Conservation (phyloP, 495 filamentous ascomycete species). For the Neurospora tetraspora region DNA sequence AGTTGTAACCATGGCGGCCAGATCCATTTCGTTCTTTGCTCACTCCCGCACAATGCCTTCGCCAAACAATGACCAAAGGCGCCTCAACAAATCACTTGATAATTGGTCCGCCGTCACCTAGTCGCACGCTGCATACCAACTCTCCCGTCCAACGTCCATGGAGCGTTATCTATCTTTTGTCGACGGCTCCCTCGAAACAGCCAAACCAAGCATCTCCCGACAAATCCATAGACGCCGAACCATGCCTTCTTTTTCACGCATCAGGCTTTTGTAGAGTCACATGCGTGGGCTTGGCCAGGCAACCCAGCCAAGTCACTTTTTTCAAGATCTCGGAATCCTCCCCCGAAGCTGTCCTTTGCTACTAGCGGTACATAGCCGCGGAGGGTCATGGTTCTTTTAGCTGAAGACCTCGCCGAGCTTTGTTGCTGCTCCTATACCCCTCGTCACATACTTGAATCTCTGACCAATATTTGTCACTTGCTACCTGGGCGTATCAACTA, state of each 20-base stretch:
- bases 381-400: not conserved
- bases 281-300: not conserved
- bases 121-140: not conserved
- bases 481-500: not conserved
- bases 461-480: not conserved
- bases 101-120: not conserved
- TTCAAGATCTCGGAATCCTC: not conserved
- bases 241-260: not conserved
- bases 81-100: not conserved
- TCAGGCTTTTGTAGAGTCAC: not conserved
- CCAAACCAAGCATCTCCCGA: not conserved
- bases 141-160: not conserved
- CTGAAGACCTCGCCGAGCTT: not conserved
- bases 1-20: not conserved
- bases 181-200: not conserved
- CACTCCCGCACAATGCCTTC: not conserved
- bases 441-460: not conserved
- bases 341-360: not conserved
- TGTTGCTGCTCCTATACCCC: not conserved
- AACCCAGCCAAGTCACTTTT: not conserved
- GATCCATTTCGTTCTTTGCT: not conserved
- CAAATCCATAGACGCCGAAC: not conserved
- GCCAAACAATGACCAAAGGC: not conserved
- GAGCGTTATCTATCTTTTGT: not conserved
- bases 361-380: not conserved